Evolutionary conservation across 352 stramenopile genomes (phyloP), one percentile per base, ranked within the genome.

Genomic region (Globisporangium cylindrosporum): DNA sequence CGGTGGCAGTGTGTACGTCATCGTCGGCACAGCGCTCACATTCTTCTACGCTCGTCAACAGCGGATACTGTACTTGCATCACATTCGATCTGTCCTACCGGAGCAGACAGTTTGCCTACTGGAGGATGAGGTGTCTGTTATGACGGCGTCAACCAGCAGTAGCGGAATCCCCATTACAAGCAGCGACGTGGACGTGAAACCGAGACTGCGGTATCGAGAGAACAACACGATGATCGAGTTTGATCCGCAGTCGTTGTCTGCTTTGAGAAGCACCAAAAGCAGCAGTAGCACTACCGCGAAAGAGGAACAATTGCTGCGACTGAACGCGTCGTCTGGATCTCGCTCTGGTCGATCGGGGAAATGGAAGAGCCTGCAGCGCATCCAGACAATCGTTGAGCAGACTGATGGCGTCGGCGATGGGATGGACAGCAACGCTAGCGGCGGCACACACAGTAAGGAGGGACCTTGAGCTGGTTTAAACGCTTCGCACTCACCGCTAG

Each of bases 381-480:
- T 79, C 34, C 29, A 71, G 24, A 71, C 70, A 15, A 76, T 79
- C 34, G 51, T 68, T 7, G 70, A 76, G 65, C 66, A 66, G 3
- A 63, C 54, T 14, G 73, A 76, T n/a, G 64, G 64, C n/a, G 56
- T 59, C 8, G n/a, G 25, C 1, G 69, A 75, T 1, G 69, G 73
- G 25, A 18, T 12, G 1, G 3, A 54, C 24, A 69, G 34, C 27
- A 27, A 48, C 38, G 14, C 38, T 14, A 41, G 34, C 12, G 9
- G 34, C 2, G 8, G 34, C 10, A 14, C 34, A 14, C 34, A 46
- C 12, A 46, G 14, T 20, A 20, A 6, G 14, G 38, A 18, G 38
- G 4, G 12, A 7, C 0, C 12, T 10, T 46, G 38, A 46, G 38
- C 38, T 46, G 14, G 12, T 20, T 46, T 14, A 10, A 15, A 15